Percentiles rank a stretch among this genome's conserved stretches.
These are phyloP conservation scores for Pseudozyma sp. DNA, from an alignment of 1,284 basidiomycete species.

Conservation along the genomic window DNA sequence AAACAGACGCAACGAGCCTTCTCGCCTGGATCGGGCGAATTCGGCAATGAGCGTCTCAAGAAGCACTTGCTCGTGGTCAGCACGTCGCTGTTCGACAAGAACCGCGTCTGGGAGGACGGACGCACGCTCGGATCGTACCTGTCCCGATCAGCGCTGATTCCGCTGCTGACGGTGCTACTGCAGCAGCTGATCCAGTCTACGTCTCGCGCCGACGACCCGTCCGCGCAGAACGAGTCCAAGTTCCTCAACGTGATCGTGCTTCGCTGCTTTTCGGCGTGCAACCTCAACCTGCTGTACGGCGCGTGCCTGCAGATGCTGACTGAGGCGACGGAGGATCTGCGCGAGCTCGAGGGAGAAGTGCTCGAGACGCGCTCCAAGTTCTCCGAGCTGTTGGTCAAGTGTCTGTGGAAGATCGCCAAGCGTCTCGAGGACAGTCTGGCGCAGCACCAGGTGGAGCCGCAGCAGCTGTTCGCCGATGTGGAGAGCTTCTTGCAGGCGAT, in stretches of 20 bases:
- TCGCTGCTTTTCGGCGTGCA: constrained; percentile 88
- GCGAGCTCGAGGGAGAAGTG: constrained; percentile 71
- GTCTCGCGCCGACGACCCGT: constrained; percentile 61
- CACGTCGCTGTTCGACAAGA: constrained; percentile 55
- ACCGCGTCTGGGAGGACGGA: constrained; percentile 51
- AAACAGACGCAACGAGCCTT: constrained; percentile 57
- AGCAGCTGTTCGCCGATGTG: constrained; percentile 90
- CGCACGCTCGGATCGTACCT: constrained; percentile 58
- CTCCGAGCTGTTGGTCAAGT: constrained; percentile 95
- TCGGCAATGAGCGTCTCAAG: constrained; percentile 47
- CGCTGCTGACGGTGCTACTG: constrained; percentile 80
- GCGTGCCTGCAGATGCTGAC: constrained; percentile 85
- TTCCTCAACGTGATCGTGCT: constrained; percentile 99
- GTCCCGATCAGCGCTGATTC: constrained; percentile 49
- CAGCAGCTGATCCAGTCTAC: constrained; percentile 85
- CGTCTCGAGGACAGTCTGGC: constrained; percentile 91
- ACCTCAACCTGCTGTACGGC: constrained; percentile 90
- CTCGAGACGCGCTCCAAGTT: constrained; percentile 76
- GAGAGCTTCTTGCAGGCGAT: constrained; percentile 94
- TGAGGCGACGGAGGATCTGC: constrained; percentile 86
- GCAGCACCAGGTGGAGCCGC: constrained; percentile 82
- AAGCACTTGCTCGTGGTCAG: constrained; percentile 61
- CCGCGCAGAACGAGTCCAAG: constrained; percentile 80
- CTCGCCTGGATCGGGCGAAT: constrained; percentile 28
- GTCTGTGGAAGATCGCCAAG: constrained; percentile 96